These are phyloP conservation scores for Linderniella brevidens DNA, from an alignment of 257 asterid species.

Conservation along the genomic window DNA sequence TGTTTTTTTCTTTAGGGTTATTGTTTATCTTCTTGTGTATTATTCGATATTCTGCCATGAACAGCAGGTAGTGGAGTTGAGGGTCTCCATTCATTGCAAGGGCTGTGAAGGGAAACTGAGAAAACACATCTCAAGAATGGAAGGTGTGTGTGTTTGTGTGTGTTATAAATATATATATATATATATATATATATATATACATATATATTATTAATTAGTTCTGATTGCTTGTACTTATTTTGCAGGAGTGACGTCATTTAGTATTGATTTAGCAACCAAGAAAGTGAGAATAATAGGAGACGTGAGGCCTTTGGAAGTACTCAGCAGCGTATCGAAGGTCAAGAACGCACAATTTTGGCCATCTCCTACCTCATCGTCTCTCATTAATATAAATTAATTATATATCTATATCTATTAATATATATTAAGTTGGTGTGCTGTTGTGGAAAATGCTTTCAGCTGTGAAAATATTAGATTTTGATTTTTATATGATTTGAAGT, in stretches of 20 bases:
- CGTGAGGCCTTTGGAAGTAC: conserved; percentile 43
- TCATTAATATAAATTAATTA: too few relatives aligned
- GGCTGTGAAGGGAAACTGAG: conserved; percentile 2
- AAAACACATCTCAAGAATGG: conserved; percentile 6
- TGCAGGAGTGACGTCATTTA: conserved; percentile 73
- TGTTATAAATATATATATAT: not conserved
- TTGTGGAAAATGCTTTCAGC: too few relatives aligned
- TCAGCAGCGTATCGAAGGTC: conserved; percentile 66
- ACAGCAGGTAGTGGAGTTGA: conserved; percentile 2
- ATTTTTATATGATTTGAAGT: too few relatives aligned
- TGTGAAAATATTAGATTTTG: too few relatives aligned
- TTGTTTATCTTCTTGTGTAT: not conserved
- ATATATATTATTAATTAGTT: not conserved
- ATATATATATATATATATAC: not conserved
- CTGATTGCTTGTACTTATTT: not conserved
- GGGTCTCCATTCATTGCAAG: conserved; percentile 7
- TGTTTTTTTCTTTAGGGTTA: not conserved
- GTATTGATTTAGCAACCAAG: conserved; percentile 57
- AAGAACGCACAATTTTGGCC: conserved; percentile 64
- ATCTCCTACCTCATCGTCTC: conserved; percentile 2
- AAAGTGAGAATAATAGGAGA: conserved; percentile 65
- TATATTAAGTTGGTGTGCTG: too few relatives aligned
- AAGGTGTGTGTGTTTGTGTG: not conserved
- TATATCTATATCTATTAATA: too few relatives aligned
- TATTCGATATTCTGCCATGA: not conserved